Base-by-base conservation (phyloP, 768 basidiomycete species). In the Serendipita vermifera region DNA sequence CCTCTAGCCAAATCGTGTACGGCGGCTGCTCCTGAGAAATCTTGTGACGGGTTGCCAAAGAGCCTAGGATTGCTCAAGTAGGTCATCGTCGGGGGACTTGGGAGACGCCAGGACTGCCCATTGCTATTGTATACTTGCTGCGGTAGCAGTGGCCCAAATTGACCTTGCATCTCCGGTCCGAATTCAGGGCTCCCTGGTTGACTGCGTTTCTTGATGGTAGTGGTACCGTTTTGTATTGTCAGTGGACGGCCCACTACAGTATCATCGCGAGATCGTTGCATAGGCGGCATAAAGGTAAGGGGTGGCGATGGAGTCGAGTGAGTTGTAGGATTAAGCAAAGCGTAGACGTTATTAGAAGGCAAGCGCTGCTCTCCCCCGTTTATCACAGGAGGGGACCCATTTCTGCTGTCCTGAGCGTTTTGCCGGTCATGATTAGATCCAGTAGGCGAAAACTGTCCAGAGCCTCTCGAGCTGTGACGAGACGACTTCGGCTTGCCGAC, bases 181-280 rank as follows among this genome's bases (percentile, higher is more conserved):
- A 51, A 51, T 31, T 51, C 46, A 5, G 13, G 40, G 14, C 26
- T 43, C 24, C 13, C 9, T 22, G 20, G 40, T 13, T 24, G 13
- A 26, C 40, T n/a, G n/a, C 35, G 9, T 36, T 36, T 9, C 35
- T 9, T n/a, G 17, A 1, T 20, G 15, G 46, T 26, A 9, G 22
- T 7, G 15, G 26, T 26, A 7, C 22, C 22, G 22, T 51, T 29
- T 5, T 29, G 46, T 26, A 51, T 7, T 4, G 46, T 51, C 9
- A 91, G 62, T 91, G 88, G 31, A 90, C 73, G 7, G 87, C 88
- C 29, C 80, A 76, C 73, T 90, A 91, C 1, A 87, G 88, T n/a
- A 89, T 72, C 35, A 85, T 85, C 22, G 81, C 74, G 6, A 79
- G 79, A n/a, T n/a, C n/a, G 59, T 81, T 72, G 65, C 87, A 87